Base-by-base conservation (phyloP, 106 monocot species). In the Iris macrosiphon region DNA sequence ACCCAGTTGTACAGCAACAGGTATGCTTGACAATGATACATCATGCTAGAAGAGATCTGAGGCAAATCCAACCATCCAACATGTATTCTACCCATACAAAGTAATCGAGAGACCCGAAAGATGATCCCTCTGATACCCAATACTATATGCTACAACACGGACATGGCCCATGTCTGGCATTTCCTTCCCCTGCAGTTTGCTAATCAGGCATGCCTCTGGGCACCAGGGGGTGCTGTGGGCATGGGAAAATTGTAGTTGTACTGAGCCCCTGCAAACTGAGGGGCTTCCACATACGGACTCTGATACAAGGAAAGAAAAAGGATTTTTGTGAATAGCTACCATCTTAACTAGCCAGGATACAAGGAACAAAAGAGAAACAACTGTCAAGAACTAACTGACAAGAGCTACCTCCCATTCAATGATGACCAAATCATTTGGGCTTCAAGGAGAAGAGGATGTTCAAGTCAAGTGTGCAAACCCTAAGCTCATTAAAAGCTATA, bases 241-340 rank as follows among this genome's bases (percentile, higher is more conserved):
- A 80, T 72, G 11, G 85, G 85, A n/a, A 85, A 76, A 52, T 62
- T 68, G 45, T 57, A 72, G 14, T 23, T 55, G 32, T 58, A 63
- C 0, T 55, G 55, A 60, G 48, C 4, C 38, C 70, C 77, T 9
- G 42, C 69, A 55, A 72, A 60, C 28, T 41, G 75, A 50, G 79
- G 85, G 18, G 79, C 79, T 65, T 85, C 85, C 76, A 85, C 85
- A 53, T 85, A 85, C 39, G 85, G 85, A 28, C 85, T 80, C 79
- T 85, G 47, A 7, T 47, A 49, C 25, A 40, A 11, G 22, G n/a
- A 3, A 63, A 5, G 12, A 37, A 37, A 37, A 12, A 37, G 12
- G 8, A 37, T n/a, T n/a, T n/a, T n/a, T n/a, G n/a, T n/a, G n/a
- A n/a, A n/a, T n/a, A n/a, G n/a, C n/a, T n/a, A n/a, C n/a, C n/a